Percentiles rank a stretch among this genome's conserved stretches.
phyloP scores from a whole-genome alignment of 352 stramenopile genomes.

The Phytophthora multivora region DNA sequence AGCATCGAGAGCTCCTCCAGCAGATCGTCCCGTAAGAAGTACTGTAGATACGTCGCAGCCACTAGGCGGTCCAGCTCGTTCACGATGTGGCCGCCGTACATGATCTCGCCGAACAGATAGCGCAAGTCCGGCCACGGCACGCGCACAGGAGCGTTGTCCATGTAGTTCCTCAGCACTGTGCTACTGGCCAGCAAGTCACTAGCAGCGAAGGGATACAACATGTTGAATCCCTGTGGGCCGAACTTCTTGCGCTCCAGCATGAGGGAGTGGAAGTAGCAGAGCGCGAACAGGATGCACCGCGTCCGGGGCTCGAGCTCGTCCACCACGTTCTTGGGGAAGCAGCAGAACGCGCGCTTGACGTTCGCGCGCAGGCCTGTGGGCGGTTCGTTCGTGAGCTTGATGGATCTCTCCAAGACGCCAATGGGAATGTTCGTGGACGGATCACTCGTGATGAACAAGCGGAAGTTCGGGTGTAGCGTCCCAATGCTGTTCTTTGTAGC shows the following conservation, averaged over 20 bases:
- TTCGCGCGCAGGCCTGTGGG: conserved; percentile 89
- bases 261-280: conserved; percentile 94
- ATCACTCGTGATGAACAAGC: conserved; percentile 91
- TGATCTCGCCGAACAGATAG: conserved; percentile 90
- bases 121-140: conserved; percentile 91
- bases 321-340: conserved; percentile 72
- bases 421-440: conserved; percentile 87
- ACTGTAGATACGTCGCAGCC: conserved; percentile 81
- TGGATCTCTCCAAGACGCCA: conserved; percentile 86
- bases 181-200: conserved; percentile 87
- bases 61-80: conserved; percentile 87
- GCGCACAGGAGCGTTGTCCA: conserved; percentile 89
- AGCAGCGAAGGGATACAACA: conserved; percentile 89
- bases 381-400: conserved; percentile 91
- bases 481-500: conserved; percentile 18
- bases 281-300: conserved; percentile 87
- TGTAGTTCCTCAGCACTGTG: conserved; percentile 91
- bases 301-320: conserved; percentile 87
- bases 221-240: conserved; percentile 90
- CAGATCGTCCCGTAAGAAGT: conserved; percentile 89
- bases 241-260: conserved; percentile 94
- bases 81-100: conserved; percentile 90
- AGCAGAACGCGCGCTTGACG: conserved; percentile 86
- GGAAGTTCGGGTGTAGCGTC: conserved; percentile 77
- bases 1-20: conserved; percentile 91